Conservation (phyloP, 2,329 filamentous ascomycete genomes). For the Fusarium albidum region DNA sequence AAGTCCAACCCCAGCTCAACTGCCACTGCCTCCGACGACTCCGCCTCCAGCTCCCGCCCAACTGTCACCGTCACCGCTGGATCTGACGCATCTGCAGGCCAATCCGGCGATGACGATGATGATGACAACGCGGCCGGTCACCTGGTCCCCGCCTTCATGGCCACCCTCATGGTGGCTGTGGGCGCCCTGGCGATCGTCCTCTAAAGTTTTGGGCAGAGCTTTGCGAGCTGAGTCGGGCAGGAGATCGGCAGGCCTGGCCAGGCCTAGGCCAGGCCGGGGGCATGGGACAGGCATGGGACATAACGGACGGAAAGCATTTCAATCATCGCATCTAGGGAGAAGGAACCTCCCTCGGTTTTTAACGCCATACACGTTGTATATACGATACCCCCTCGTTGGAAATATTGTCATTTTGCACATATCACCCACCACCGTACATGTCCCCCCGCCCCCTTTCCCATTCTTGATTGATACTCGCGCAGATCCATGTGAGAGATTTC, state of each 20-base stretch:
- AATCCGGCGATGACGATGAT: slow-evolving; percentile 11
- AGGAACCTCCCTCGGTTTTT: not conserved
- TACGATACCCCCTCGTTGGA: slow-evolving; percentile 20
- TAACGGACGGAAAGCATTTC: slow-evolving; percentile 1
- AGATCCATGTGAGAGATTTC: not conserved
- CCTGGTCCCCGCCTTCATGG: slow-evolving; percentile 27
- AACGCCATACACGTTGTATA: slow-evolving; percentile 8
- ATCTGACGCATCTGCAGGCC: slow-evolving; percentile 31
- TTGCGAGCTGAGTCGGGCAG: not conserved
- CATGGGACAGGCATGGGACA: not conserved
- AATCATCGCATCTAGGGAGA: not conserved
- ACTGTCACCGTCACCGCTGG: slow-evolving; percentile 20
- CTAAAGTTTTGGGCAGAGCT: slow-evolving; percentile 12
- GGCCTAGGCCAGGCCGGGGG: no score
- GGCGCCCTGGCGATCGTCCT: slow-evolving; percentile 23
- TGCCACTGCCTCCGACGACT: not conserved
- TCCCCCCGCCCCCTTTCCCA: no score
- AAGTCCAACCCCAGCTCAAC: slow-evolving; percentile 19
- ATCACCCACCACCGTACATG: not conserved
- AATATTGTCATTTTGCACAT: slow-evolving; percentile 2
- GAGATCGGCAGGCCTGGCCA: not conserved
- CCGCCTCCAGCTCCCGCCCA: slow-evolving; percentile 8
- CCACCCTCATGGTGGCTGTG: slow-evolving; percentile 27
- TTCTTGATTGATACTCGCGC: no score
- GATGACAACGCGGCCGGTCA: slow-evolving; percentile 33